Evolutionary conservation across 2,329 filamentous ascomycete species (phyloP), one percentile per base, ranked within the genome.

Genomic region (Sphaerulina populicola): DNA sequence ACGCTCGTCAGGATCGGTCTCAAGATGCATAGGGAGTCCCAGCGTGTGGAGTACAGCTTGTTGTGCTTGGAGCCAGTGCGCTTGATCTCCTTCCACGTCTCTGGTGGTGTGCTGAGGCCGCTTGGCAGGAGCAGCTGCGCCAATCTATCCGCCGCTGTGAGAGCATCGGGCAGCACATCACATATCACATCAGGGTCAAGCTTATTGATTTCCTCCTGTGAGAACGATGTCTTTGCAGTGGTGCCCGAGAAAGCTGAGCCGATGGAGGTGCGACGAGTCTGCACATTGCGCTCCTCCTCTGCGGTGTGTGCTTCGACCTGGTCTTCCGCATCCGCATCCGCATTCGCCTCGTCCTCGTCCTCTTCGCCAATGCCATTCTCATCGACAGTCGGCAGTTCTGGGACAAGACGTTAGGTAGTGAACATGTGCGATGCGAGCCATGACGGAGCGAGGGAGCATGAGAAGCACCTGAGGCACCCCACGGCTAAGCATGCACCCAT

Each of bases 211-310:
- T 74, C 71, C 33, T 70, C 68, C 52, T 68, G 66, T 5, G 72
- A 73, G 49, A 72, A 71, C 2, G 72, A 72, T 0, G 72, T 72
- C 39, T 71, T 71, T 4, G 70, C 71, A 2, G 74, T 75, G 2
- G 70, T 74, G 11, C 71, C 72, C 3, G 74, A 75, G 59, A 73
- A 69, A 37, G 65, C 68, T 5, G 72, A 74, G 12, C 59, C 57
- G 23, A 36, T 47, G 1, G 57, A 57, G 12, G 23, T 43, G 14
- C 51, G 51, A 14, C 58, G 53, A 10, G 61, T 62, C 15, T 49
- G 44, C 12, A 59, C 58, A 23, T 57, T 47, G 8, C 46, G 44
- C 23, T 62, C 55, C 23, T 62, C 55, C 36, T 60, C 59, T 8
- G 47, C 50, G n/a, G 49, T 36, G 6, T 47, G 37, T 15, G 51